phyloP scores from a whole-genome alignment of 345 rosid genomes.

The Sonneratia caseolaris region DNA sequence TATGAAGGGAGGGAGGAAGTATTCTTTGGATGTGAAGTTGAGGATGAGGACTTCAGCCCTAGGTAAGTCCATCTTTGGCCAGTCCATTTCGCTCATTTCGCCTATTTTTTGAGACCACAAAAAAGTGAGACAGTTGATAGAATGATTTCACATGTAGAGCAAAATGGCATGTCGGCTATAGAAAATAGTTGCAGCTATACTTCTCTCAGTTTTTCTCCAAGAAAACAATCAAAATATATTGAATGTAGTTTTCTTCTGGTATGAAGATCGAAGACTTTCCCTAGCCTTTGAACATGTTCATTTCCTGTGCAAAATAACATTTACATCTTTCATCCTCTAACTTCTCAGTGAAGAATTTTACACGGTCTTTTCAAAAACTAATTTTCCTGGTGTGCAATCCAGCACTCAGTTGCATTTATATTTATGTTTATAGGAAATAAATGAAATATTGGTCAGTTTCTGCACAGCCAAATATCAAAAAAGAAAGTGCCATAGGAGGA shows the following conservation, averaged over 20 bases:
- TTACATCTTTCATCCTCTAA: too few relatives aligned
- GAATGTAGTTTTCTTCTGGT: too few relatives aligned
- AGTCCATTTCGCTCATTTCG: slow-evolving; percentile 74
- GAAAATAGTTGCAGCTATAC: not conserved
- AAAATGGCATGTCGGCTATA: not conserved
- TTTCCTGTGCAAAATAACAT: not conserved
- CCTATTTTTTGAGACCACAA: slow-evolving; percentile 23
- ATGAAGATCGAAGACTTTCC: not conserved
- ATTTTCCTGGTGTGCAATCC: too few relatives aligned
- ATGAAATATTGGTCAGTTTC: too few relatives aligned
- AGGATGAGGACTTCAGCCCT: slow-evolving; percentile 76
- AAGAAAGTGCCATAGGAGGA: not conserved
- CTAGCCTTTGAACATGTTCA: not conserved
- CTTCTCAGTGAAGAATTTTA: too few relatives aligned
- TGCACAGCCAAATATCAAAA: not conserved
- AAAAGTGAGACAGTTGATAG: not conserved
- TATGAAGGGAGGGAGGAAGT: slow-evolving; percentile 70
- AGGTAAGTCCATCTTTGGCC: slow-evolving; percentile 73
- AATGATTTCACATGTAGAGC: not conserved
- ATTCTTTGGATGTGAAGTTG: slow-evolving; percentile 52
- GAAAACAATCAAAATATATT: too few relatives aligned
- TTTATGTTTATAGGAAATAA: too few relatives aligned
- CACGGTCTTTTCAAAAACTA: not conserved
- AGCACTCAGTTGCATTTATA: too few relatives aligned
- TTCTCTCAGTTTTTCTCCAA: too few relatives aligned